phyloP scores from a whole-genome alignment of 495 filamentous ascomycete genomes.

The Penicillium samsonianum region DNA sequence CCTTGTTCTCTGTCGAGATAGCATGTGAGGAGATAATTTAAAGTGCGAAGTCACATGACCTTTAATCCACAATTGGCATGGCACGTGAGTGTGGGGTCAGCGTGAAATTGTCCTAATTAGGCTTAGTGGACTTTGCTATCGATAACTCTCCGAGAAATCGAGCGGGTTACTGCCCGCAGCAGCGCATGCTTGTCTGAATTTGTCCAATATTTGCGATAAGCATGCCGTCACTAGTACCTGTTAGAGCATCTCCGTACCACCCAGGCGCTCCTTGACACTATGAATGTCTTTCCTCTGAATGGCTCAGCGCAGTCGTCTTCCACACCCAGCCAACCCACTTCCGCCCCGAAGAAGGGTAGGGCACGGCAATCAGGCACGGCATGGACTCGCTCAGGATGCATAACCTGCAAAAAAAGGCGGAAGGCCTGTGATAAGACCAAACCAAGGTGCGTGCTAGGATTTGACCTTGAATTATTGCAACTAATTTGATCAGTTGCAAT shows the following conservation, averaged over 20 bases:
- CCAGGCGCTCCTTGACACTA: slow-evolving; percentile 10
- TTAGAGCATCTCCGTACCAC: not conserved
- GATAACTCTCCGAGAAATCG: slow-evolving; percentile 9
- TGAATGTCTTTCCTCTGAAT: slow-evolving; percentile 20
- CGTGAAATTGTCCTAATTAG: slow-evolving; percentile 1
- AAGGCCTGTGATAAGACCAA: slow-evolving; percentile 50
- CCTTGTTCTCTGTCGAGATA: not conserved
- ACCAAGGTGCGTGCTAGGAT: slow-evolving; percentile 33
- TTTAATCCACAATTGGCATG: not conserved
- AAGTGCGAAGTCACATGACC: not conserved
- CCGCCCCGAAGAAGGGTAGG: slow-evolving; percentile 26
- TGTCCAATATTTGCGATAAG: slow-evolving; percentile 10
- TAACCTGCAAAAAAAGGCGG: slow-evolving; percentile 47
- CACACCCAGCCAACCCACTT: slow-evolving; percentile 5
- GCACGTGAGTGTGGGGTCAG: slow-evolving; percentile 4
- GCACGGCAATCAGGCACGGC: slow-evolving; percentile 37
- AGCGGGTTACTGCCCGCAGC: not conserved
- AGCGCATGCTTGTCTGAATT: slow-evolving; percentile 7
- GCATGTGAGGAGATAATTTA: not conserved
- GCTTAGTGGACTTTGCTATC: slow-evolving; percentile 6
- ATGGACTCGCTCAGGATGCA: slow-evolving; percentile 48
- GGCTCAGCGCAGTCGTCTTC: slow-evolving; percentile 14
- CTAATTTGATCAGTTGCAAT: slow-evolving; percentile 33
- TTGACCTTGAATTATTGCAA: not conserved
- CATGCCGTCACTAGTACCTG: slow-evolving; percentile 10